Evolutionary conservation across 306 rosid species (phyloP).

Genomic region (Rubus idaeus): DNA sequence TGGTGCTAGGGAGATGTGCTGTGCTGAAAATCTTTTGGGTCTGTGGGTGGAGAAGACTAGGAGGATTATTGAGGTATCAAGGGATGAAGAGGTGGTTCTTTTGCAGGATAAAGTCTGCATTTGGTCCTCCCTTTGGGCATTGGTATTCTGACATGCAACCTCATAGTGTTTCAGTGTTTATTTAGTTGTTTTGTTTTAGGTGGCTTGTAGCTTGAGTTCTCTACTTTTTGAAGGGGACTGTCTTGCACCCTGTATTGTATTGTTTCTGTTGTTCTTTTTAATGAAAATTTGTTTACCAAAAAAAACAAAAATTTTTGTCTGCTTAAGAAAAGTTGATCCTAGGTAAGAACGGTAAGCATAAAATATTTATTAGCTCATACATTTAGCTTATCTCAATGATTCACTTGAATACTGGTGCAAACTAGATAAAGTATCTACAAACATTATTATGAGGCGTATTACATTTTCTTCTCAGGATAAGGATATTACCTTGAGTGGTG

Average conservation of each 20-base stretch:
- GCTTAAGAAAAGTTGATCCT: neutral
- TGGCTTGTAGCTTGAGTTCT: neutral
- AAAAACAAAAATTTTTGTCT: neutral
- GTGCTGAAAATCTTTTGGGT: neutral
- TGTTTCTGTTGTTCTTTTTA: neutral
- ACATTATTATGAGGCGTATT: constrained; percentile 6
- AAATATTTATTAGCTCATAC: neutral
- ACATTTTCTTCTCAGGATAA: constrained; percentile 62
- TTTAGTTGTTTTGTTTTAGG: neutral
- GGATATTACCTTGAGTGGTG: constrained; percentile 87
- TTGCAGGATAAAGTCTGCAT: neutral
- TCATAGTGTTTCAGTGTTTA: neutral
- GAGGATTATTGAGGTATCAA: neutral
- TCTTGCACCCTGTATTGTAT: neutral
- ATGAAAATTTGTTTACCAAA: neutral
- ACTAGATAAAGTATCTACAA: constrained; percentile 7
- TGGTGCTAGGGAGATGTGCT: neutral
- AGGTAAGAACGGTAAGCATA: neutral
- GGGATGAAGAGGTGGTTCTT: neutral
- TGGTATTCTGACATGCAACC: no score
- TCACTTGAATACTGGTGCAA: neutral
- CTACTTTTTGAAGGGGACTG: neutral
- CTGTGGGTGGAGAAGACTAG: neutral
- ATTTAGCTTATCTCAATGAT: neutral
- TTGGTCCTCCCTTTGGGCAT: neutral